These are phyloP conservation scores for Erucastrum elatum DNA, from an alignment of 345 rosid species.

Conservation along the genomic window DNA sequence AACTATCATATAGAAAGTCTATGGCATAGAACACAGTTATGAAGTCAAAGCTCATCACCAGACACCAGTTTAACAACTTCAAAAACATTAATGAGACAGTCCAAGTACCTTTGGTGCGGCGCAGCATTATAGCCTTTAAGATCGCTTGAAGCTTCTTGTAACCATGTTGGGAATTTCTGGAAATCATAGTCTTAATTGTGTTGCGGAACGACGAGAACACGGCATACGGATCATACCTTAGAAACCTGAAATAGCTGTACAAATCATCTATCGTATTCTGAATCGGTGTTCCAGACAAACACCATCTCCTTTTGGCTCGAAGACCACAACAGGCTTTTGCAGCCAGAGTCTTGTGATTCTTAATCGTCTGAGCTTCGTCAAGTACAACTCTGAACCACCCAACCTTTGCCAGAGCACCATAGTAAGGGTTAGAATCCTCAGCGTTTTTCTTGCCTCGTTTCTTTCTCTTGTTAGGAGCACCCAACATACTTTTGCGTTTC, in stretches of 20 bases:
- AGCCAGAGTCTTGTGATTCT: constrained; percentile 95
- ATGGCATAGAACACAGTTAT: background rate
- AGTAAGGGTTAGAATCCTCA: constrained; percentile 56
- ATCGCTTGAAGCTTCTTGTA: constrained; percentile 94
- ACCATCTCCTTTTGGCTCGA: constrained; percentile 95
- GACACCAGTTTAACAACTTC: background rate
- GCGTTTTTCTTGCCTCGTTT: constrained; percentile 66
- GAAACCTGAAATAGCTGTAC: constrained; percentile 95
- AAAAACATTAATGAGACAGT: constrained; percentile 19
- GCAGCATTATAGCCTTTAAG: constrained; percentile 84
- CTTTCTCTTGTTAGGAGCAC: constrained; percentile 52
- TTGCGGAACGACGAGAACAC: constrained; percentile 60
- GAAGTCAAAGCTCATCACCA: constrained; percentile 8
- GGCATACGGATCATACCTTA: constrained; percentile 82
- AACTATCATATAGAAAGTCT: background rate
- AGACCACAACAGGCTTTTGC: constrained; percentile 97
- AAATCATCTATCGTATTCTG: constrained; percentile 91
- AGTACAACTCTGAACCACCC: constrained; percentile 82
- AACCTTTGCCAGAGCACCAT: constrained; percentile 80
- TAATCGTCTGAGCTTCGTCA: constrained; percentile 99
- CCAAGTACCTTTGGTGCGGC: constrained; percentile 91
- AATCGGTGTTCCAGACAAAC: constrained; percentile 98
- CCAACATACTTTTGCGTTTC: constrained; percentile 54
- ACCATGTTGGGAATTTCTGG: constrained; percentile 67
- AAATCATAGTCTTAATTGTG: constrained; percentile 69